Percentiles rank a stretch among this genome's conserved stretches.
These are phyloP conservation scores for Fusarium illudens DNA, from an alignment of 2,329 filamentous ascomycete genomes.

Conservation along the genomic window DNA sequence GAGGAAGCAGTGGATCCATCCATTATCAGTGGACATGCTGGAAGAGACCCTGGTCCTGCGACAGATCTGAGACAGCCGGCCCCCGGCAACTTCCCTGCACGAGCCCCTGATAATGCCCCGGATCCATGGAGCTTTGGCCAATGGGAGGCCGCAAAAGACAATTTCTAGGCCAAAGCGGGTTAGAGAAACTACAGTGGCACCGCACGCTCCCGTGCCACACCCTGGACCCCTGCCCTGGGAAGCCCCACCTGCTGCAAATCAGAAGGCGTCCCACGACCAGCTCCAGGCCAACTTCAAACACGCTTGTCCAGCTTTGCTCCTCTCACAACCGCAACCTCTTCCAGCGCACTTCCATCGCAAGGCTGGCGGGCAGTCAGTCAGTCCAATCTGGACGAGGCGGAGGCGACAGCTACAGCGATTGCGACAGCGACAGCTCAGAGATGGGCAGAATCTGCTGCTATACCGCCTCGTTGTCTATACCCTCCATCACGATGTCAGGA, in stretches of 20 bases:
- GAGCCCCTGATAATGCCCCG: conserved; percentile 23
- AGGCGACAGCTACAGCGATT: background rate
- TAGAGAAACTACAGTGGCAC: conserved; percentile 26
- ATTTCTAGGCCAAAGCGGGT: conserved; percentile 39
- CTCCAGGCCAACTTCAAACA: conserved; percentile 42
- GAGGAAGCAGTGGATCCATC: conserved; percentile 21
- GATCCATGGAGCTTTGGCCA: conserved; percentile 7
- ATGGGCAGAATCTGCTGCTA: conserved; percentile 9
- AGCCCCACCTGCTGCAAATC: conserved; percentile 34
- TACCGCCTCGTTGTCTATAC: conserved; percentile 25
- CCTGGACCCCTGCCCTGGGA: conserved; percentile 20
- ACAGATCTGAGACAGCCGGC: conserved; percentile 55
- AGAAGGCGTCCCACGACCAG: conserved; percentile 22
- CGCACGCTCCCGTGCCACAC: conserved; percentile 35
- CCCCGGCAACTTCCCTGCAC: conserved; percentile 23
- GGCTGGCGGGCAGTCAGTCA: too few species aligned
- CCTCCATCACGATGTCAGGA: conserved; percentile 24
- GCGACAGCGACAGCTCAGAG: conserved; percentile 5
- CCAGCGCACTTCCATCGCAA: conserved; percentile 11
- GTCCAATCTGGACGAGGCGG: conserved; percentile 9
- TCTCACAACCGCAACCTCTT: conserved; percentile 22
- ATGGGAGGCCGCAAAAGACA: conserved; percentile 9
- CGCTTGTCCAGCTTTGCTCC: conserved; percentile 31
- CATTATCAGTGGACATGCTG: conserved; percentile 13
- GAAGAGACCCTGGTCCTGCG: conserved; percentile 45